A percentile compares a stretch with the other conserved stretches of the same genome.
Conservation (phyloP, 2,329 filamentous ascomycete species). For the Cadophora sp. region DNA sequence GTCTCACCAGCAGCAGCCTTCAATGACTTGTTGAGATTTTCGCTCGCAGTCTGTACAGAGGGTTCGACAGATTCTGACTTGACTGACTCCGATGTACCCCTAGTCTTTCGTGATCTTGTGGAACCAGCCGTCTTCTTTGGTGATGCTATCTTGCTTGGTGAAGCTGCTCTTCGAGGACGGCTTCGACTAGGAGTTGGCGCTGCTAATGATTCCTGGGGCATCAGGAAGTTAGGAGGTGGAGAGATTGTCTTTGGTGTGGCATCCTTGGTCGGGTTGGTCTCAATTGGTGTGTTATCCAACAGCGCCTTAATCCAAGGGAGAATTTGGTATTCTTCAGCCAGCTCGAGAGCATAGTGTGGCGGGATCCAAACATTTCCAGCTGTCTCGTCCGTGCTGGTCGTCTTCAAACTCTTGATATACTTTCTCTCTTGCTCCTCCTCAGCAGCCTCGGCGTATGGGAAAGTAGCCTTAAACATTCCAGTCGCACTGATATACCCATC, state of each 20-base stretch:
- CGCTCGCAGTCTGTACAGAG: conserved; percentile 54
- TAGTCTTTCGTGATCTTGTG: conserved; percentile 51
- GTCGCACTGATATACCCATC: conserved; percentile 87
- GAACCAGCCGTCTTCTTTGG: conserved; percentile 47
- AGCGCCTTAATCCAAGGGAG: conserved; percentile 89
- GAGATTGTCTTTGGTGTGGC: conserved; percentile 74
- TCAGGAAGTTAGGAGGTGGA: conserved; percentile 77
- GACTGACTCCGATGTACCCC: conserved; percentile 39
- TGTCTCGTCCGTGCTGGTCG: conserved; percentile 88
- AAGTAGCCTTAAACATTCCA: conserved; percentile 92
- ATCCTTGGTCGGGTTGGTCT: conserved; percentile 47
- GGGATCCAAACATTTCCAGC: conserved; percentile 97
- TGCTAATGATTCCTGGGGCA: conserved; percentile 49
- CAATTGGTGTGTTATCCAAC: conserved; percentile 84
- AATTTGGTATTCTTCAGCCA: conserved; percentile 89
- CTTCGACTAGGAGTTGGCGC: conserved; percentile 44
- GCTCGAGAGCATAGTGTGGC: conserved; percentile 77
- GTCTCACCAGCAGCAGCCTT: conserved; percentile 48
- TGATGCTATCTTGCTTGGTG: conserved; percentile 57
- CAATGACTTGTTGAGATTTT: conserved; percentile 53
- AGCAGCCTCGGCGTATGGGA: conserved; percentile 74
- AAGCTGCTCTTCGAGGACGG: conserved; percentile 66
- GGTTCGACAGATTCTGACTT: conserved; percentile 51
- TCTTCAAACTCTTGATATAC: conserved; percentile 82
- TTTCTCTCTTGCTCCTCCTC: conserved; percentile 80